Evolutionary conservation across 73 alveolate genomes (phyloP), one percentile per base, ranked within the genome.

Genomic region (Diophrys sp.): DNA sequence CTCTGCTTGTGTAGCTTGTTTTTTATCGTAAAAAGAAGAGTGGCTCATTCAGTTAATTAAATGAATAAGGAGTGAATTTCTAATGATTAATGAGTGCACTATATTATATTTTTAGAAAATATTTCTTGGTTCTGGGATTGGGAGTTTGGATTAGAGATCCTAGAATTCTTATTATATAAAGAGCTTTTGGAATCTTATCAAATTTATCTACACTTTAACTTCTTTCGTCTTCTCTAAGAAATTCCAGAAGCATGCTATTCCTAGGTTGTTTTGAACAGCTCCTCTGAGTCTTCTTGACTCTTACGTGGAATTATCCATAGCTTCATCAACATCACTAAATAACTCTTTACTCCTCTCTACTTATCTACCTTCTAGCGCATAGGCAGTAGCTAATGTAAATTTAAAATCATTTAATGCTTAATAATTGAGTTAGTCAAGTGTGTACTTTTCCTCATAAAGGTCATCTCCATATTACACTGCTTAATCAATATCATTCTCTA

Each of bases 191-290:
- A n/a, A 56, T 30, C 34, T 56, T 54, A 66, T 73, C 93, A 0
- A 67, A 1, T 18, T 14, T 33, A 30, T 73, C 75, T 2, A 23
- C 29, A 1, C 24, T 1, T 29, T 44, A 31, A 84, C 32, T 14
- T 67, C 78, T 34, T 54, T 27, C 62, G 89, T 55, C 54, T 73
- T 67, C 77, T 86, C 93, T 66, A 86, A 62, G 56, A 86, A 86
- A 55, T 73, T 11, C 78, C 80, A 86, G 82, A 86, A 86, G 33
- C 67, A 70, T 2, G 30, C 77, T 29, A 86, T 74, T 0, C 93
- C 93, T 1, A 78, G 69, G 55, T 86, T 86, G 32, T 86, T 86
- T 11, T 54, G 70, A 2, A 76, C 69, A 44, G n/a, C 71, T 1
- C 92, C 62, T n/a, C n/a, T n/a, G n/a, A n/a, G n/a, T n/a, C n/a